Conservation (phyloP, 345 rosid species). For the Syzygium aqueum region DNA sequence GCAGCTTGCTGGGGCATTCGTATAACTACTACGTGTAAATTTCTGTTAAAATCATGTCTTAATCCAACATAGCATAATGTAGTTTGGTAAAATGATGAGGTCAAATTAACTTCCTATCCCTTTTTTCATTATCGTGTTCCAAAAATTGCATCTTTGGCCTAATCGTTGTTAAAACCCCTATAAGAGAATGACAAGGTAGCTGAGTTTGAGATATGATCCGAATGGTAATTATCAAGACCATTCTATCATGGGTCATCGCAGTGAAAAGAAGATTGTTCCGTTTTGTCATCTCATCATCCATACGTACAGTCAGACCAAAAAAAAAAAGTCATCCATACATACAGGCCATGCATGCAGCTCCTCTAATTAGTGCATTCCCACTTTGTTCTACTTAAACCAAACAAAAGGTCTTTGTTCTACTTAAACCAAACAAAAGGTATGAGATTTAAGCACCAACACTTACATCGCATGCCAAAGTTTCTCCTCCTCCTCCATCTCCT, state of each 20-base stretch:
- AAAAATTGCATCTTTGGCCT: neutral
- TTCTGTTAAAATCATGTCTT: neutral
- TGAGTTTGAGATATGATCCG: accelerated
- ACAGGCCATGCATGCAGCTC: neutral
- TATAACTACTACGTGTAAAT: neutral
- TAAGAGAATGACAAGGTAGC: too few species aligned
- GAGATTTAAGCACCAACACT: neutral
- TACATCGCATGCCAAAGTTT: neutral
- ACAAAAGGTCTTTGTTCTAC: too few species aligned
- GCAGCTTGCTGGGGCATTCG: neutral
- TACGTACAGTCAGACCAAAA: too few species aligned
- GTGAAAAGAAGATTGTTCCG: neutral
- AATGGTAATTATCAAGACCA: too few species aligned
- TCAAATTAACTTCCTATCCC: neutral
- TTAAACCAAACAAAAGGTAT: neutral
- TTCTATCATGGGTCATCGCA: too few species aligned
- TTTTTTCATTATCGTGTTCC: neutral
- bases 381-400: neutral
- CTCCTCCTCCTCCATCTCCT: too few species aligned
- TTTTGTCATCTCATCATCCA: too few species aligned
- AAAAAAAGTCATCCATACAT: neutral
- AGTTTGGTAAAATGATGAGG: neutral
- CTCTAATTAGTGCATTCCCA: neutral
- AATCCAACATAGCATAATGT: neutral
- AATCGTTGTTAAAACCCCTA: neutral